Evolutionary conservation across 345 rosid species (phyloP).

Genomic region (Ricinus communis): DNA sequence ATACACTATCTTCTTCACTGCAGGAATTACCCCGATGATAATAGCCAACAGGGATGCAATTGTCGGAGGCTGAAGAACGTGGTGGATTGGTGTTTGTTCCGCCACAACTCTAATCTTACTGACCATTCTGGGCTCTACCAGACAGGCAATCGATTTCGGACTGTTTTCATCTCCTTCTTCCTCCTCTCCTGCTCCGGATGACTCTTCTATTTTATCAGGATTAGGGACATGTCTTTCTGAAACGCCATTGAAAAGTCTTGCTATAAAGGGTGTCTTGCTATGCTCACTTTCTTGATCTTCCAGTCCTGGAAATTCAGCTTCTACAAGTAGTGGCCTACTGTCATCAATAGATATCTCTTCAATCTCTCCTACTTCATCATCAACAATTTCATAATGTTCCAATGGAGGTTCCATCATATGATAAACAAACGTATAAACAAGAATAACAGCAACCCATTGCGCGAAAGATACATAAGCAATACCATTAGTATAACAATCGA

Average conservation of each 20-base stretch:
- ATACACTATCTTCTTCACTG: constrained; percentile 56
- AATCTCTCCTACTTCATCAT: constrained; percentile 5
- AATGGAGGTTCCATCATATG: constrained; percentile 53
- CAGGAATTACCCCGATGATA: constrained; percentile 71
- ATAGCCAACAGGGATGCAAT: constrained; percentile 78
- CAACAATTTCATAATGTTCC: constrained; percentile 28
- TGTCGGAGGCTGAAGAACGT: constrained; percentile 90
- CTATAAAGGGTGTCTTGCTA: constrained; percentile 40
- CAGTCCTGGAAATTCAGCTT: constrained; percentile 44
- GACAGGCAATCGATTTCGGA: constrained; percentile 62
- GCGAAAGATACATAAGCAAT: constrained; percentile 45
- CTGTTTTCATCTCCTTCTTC: constrained; percentile 30
- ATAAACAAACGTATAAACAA: constrained; percentile 43
- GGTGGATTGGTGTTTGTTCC: constrained; percentile 77
- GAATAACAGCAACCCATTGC: constrained; percentile 48
- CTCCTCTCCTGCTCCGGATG: too few relatives aligned
- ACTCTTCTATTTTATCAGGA: constrained; percentile 5
- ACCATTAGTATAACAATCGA: constrained; percentile 23
- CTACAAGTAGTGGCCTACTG: constrained; percentile 35
- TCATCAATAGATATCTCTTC: not conserved
- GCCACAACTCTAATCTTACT: constrained; percentile 81
- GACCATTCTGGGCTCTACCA: constrained; percentile 82
- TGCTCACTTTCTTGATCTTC: constrained; percentile 33
- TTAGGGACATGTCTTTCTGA: constrained; percentile 13
- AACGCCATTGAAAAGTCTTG: constrained; percentile 26